These are phyloP conservation scores for Exophiala oligosperma DNA, from an alignment of 2,329 filamentous ascomycete genomes.

Conservation along the genomic window DNA sequence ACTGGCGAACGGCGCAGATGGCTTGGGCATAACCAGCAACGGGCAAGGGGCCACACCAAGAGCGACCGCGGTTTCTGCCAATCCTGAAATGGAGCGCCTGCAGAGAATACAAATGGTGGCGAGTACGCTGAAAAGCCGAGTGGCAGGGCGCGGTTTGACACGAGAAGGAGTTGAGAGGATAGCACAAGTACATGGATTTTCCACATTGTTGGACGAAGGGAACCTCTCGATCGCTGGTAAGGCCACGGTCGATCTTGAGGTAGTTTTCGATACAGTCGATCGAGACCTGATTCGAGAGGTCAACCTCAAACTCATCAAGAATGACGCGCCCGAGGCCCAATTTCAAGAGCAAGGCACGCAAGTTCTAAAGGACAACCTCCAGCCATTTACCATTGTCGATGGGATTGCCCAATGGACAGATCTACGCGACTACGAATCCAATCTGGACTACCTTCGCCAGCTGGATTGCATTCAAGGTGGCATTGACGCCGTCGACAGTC, in stretches of 20 bases:
- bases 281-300: slow-evolving; percentile 44
- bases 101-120: slow-evolving; percentile 44
- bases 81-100: slow-evolving; percentile 44
- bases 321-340: slow-evolving; percentile 43
- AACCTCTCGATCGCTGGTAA: slow-evolving; percentile 47
- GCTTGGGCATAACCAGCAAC: slow-evolving; percentile 42
- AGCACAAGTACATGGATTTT: slow-evolving; percentile 45
- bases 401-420: slow-evolving; percentile 32
- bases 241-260: slow-evolving; percentile 45
- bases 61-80: slow-evolving; percentile 39
- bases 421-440: slow-evolving; percentile 42
- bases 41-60: slow-evolving; percentile 42
- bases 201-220: slow-evolving; percentile 49
- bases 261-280: slow-evolving; percentile 42
- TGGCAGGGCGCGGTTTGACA: slow-evolving; percentile 45
- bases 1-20: slow-evolving; percentile 21
- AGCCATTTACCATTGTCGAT: slow-evolving; percentile 35
- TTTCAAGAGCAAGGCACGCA: slow-evolving; percentile 44
- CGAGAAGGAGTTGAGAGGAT: slow-evolving; percentile 45
- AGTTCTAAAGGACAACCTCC: slow-evolving; percentile 43
- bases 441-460: slow-evolving; percentile 45
- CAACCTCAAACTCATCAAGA: slow-evolving; percentile 45
- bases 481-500: slow-evolving; percentile 45
- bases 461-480: slow-evolving; percentile 46
- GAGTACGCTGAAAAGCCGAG: slow-evolving; percentile 40